Base-by-base conservation (phyloP, 106 monocot species). In the Dendrobium catenatum region DNA sequence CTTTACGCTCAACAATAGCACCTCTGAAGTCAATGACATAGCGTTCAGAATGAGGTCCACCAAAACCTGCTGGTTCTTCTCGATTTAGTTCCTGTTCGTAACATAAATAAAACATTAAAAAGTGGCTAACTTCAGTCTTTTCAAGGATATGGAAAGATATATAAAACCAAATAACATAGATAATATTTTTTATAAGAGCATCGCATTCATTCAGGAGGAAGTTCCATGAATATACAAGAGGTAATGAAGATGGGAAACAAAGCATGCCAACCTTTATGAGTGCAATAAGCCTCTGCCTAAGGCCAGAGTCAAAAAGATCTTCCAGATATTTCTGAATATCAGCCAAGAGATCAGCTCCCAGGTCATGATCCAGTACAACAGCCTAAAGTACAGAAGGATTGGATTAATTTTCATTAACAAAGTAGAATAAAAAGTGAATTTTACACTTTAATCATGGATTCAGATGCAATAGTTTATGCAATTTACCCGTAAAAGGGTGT, bases 11-110 rank as follows among this genome's bases (percentile, higher is more conserved):
- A 15, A 94, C 90, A 59, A 94, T 49, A 80, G 90, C 88, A 75
- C 97, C 94, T 89, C 88, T 90, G 55, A 83, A 90, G 73, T 98
- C 97, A 77, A 92, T 89, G 44, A 98, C 82, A 90, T 84, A 88
- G 19, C 79, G 85, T 79, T 98, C 97, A 46, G 85, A 51, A 88
- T 84, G 88, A 67, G 92, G 92, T 33, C 86, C 89, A 85, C 97
- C 97, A 83, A 82, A 80, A 76, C 97, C 97, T 82, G 89, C 79
- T 49, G 97, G 86, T 56, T 98, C 97, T 82, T 91, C 97, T 6
- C 90, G 87, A 86, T 87, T 89, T 29, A 98, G 85, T 81, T 94
- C 97, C 97, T 98, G 24, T 72, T 20, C 26, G 54, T 75, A 37
- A 70, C 15, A 33, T 70, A 33, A 70, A 70, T 33, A 70, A 33